Evolutionary conservation across 495 filamentous ascomycete genomes (phyloP).

Genomic region (Niebla homalea): DNA sequence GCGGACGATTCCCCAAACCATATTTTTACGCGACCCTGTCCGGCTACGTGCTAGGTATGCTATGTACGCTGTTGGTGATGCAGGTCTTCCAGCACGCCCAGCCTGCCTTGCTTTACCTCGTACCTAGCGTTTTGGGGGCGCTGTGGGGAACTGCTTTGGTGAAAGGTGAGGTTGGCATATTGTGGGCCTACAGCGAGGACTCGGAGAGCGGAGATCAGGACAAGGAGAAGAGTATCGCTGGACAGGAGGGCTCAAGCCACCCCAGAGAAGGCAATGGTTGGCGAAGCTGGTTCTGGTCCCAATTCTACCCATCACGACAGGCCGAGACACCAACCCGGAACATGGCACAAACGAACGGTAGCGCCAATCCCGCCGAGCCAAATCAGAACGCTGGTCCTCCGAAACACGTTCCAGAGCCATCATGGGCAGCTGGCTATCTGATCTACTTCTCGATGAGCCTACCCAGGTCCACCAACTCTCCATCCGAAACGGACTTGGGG

Average conservation of each 20-base stretch:
- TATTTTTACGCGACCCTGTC: constrained; percentile 73
- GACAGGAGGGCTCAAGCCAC: too few species aligned
- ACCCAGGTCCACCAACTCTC: neutral
- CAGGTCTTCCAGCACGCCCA: constrained; percentile 69
- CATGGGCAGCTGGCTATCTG: too few species aligned
- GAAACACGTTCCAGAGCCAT: too few species aligned
- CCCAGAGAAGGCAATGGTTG: too few species aligned
- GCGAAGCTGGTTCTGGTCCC: too few species aligned
- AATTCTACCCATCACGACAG: too few species aligned
- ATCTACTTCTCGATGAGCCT: neutral
- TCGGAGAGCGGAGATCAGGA: constrained; percentile 27
- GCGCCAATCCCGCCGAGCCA: too few species aligned
- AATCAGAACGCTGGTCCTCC: too few species aligned
- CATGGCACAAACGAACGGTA: too few species aligned
- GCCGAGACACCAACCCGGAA: too few species aligned
- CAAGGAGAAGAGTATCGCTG: constrained; percentile 11
- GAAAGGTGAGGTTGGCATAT: constrained; percentile 52
- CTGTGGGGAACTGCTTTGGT: constrained; percentile 68
- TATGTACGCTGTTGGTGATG: constrained; percentile 64
- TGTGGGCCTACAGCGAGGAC: constrained; percentile 75
- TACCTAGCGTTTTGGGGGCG: constrained; percentile 65
- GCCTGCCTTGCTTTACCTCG: constrained; percentile 85
- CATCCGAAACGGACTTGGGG: neutral
- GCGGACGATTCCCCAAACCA: constrained; percentile 54
- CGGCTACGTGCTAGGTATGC: constrained; percentile 72